Percentiles rank a stretch among this genome's conserved stretches.
Evolutionary conservation across 768 basidiomycete genomes (phyloP).

Genomic region (Floccularia luteovirens): DNA sequence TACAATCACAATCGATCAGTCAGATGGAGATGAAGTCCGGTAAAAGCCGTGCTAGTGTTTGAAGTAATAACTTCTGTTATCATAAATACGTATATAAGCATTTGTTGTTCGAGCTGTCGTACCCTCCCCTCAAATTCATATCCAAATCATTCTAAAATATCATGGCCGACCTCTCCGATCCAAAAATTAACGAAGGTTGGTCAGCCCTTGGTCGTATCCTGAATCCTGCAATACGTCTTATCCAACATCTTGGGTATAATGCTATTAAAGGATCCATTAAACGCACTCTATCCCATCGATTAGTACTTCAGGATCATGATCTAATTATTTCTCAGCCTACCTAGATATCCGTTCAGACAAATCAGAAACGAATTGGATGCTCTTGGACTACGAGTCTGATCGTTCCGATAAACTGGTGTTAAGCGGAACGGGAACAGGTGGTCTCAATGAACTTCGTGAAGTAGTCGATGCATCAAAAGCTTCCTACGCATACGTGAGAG

Average conservation of each 20-base stretch:
- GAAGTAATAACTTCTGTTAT: no score
- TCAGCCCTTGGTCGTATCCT: not conserved
- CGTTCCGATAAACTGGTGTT: slow-evolving; percentile 76
- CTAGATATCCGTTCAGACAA: slow-evolving; percentile 82
- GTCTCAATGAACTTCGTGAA: slow-evolving; percentile 70
- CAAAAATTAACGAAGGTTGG: slow-evolving; percentile 67
- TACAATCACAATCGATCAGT: no score
- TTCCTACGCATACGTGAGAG: slow-evolving; percentile 77
- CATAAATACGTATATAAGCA: no score
- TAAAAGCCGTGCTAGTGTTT: no score
- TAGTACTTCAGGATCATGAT: slow-evolving; percentile 7
- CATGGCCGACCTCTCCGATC: slow-evolving; percentile 80
- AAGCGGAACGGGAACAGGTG: slow-evolving; percentile 73
- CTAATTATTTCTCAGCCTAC: slow-evolving; percentile 56
- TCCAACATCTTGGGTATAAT: not conserved
- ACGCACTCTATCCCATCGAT: slow-evolving; percentile 3
- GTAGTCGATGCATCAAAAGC: slow-evolving; percentile 67
- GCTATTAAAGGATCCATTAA: not conserved
- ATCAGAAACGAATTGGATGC: slow-evolving; percentile 81
- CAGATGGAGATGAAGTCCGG: no score
- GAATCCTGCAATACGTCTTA: not conserved
- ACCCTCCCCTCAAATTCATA: no score
- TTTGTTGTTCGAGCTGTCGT: no score
- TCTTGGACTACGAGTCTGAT: slow-evolving; percentile 85
- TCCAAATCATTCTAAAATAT: no score